Evolutionary conservation across 163 green algal genomes (phyloP), one percentile per base, ranked within the genome.

Genomic region (Coccomyxa subellipsoidea): DNA sequence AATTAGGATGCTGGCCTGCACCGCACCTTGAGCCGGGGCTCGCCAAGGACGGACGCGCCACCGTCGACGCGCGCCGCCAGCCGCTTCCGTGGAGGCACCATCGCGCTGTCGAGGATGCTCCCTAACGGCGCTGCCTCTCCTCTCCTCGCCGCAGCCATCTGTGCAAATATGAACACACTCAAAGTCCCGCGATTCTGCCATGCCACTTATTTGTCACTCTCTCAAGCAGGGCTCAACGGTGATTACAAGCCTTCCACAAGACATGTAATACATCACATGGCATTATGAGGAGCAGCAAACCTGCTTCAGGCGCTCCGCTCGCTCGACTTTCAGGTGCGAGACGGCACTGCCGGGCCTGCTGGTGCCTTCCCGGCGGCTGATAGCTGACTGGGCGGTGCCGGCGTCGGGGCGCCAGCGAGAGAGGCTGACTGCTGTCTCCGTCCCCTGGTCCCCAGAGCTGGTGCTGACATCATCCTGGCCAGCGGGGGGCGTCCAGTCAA

Each of bases 401-500:
- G 2, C 66, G 4, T 73, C 66, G 8, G 1, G 2, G 21, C 66
- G 5, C 66, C 66, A 73, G 2, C 66, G 27, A 0, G 66, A 73
- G 21, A 73, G 66, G 66, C 66, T 73, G 66, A 73, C n/a, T 8
- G 66, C 66, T 12, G 66, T 73, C 66, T 73, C 66, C 4, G 66
- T 73, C 29, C 66, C 66, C 66, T 73, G 66, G 66, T 73, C 66
- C 8, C 66, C 66, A n/a, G 66, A 73, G 66, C 66, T 73, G 66
- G 27, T 73, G 66, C 66, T 73, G 5, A 34, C 32, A 8, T 73
- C 66, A 8, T 73, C 66, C 66, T 27, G 1, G 47, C 47, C 5
- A 12, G 23, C 47, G 21, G 21, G 47, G 47, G 47, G 15, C 4
- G 47, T 59, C 87, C 85, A 90, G 76, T 83, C 69, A 66, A 84